A percentile compares a stretch with the other conserved stretches of the same genome.
Conservation (phyloP, 768 basidiomycete genomes). For the Tylopilus intermedius region DNA sequence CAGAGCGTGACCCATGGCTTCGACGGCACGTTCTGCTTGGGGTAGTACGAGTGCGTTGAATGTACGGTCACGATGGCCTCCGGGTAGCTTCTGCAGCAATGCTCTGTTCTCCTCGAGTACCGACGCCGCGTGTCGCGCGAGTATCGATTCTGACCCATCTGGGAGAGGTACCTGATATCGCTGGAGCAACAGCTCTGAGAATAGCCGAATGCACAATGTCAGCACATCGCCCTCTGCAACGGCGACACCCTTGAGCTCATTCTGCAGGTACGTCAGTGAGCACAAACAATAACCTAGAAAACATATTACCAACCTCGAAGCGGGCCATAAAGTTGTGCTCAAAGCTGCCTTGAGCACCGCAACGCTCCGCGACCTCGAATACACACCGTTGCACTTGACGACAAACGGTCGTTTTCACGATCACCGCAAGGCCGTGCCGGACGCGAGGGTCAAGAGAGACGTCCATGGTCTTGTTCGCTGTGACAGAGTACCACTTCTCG, state of each 20-base stretch:
- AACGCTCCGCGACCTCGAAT: conserved; percentile 55
- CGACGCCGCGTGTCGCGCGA: conserved; percentile 46
- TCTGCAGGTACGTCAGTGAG: conserved; percentile 23
- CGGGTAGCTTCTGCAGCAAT: conserved; percentile 32
- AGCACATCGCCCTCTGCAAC: conserved; percentile 55
- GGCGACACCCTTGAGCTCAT: conserved; percentile 47
- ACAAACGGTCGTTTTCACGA: background rate
- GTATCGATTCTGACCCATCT: conserved; percentile 40
- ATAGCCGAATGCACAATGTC: conserved; percentile 50
- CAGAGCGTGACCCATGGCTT: conserved; percentile 61
- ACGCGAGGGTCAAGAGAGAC: background rate
- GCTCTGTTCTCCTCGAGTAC: conserved; percentile 44
- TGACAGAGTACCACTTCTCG: conserved; percentile 42
- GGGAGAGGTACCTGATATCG: conserved; percentile 50
- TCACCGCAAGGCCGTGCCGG: background rate
- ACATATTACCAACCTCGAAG: conserved; percentile 40
- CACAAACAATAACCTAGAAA: background rate
- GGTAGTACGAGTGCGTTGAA: conserved; percentile 55
- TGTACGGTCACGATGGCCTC: conserved; percentile 17
- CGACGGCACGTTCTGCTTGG: conserved; percentile 46
- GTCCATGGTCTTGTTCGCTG: conserved; percentile 13
- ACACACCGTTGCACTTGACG: conserved; percentile 50
- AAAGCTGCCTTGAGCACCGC: conserved; percentile 63
- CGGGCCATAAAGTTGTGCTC: conserved; percentile 58
- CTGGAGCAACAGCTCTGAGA: conserved; percentile 54